Evolutionary conservation across 225 moss, liverwort and hornwort species (phyloP).

Genomic region (Straminergon stramineum): DNA sequence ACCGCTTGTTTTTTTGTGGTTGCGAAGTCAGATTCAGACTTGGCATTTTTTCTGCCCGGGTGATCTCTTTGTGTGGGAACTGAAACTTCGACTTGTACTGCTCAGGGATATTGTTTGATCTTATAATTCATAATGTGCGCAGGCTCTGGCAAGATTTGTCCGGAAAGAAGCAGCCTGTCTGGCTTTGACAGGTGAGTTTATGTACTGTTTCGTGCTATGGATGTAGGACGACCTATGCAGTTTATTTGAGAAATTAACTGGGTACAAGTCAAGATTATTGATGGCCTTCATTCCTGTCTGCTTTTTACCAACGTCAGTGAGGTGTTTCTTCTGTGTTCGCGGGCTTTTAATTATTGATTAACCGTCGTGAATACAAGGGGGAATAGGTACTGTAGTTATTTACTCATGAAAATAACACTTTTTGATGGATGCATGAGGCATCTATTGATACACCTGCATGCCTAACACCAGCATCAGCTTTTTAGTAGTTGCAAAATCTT

Average conservation of each 20-base stretch:
- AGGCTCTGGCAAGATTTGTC: constrained; percentile 82
- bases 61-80: not conserved
- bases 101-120: not conserved
- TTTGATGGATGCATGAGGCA: not conserved
- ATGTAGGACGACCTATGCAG: not conserved
- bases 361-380: not conserved
- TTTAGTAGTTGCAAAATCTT: not conserved
- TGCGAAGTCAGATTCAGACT: not conserved
- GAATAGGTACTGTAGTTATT: not conserved
- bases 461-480: not conserved
- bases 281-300: not conserved
- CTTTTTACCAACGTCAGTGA: not conserved
- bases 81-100: not conserved
- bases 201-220: not conserved
- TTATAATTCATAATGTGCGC: not conserved
- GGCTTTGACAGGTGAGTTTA: constrained; percentile 65
- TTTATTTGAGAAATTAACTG: not conserved
- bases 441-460: not conserved
- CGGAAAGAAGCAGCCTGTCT: constrained; percentile 77
- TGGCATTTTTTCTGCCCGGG: not conserved
- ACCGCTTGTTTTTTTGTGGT: not conserved
- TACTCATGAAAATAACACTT: not conserved
- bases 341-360: not conserved
- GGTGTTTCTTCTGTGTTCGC: not conserved
- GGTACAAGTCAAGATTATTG: not conserved